Evolutionary conservation across 345 rosid genomes (phyloP).

Genomic region (Melaleuca alternifolia): DNA sequence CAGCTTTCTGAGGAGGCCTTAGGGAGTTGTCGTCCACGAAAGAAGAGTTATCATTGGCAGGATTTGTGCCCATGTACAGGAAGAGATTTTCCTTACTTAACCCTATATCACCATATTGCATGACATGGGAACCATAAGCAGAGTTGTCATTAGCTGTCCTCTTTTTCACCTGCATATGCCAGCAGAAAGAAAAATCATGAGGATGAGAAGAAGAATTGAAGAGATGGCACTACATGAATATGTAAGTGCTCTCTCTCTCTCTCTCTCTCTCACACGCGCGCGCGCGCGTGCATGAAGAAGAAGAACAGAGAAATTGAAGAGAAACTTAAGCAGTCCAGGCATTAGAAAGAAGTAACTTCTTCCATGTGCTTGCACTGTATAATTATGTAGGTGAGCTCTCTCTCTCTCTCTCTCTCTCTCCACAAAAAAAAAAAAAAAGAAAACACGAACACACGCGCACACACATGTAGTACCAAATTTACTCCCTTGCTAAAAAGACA

Average conservation of each 20-base stretch:
- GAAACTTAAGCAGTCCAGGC: not conserved
- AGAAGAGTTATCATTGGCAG: slow-evolving; percentile 82
- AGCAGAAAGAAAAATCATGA: not conserved
- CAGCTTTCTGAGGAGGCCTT: slow-evolving; percentile 47
- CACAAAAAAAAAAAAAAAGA: too few species aligned
- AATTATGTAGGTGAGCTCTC: not conserved
- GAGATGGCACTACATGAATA: too few species aligned
- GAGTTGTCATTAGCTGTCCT: slow-evolving; percentile 46
- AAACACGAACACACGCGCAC: too few species aligned
- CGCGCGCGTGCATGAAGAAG: not conserved
- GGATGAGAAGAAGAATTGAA: not conserved
- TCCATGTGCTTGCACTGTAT: not conserved
- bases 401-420: too few species aligned
- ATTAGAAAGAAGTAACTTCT: not conserved
- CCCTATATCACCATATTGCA: slow-evolving; percentile 78
- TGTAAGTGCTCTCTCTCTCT: too few species aligned
- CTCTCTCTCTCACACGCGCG: too few species aligned
- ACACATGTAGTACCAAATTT: not conserved
- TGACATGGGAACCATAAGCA: slow-evolving; percentile 83
- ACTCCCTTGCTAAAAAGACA: not conserved
- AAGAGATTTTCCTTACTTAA: slow-evolving; percentile 46
- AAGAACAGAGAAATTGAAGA: not conserved
- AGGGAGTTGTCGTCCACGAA: slow-evolving; percentile 60
- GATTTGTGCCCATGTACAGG: slow-evolving; percentile 80
- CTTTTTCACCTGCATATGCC: slow-evolving; percentile 53